Evolutionary conservation across 192 early-diverging fungal species (phyloP), one percentile per base, ranked within the genome.

Genomic region (Phlyctochytrium bullatum): DNA sequence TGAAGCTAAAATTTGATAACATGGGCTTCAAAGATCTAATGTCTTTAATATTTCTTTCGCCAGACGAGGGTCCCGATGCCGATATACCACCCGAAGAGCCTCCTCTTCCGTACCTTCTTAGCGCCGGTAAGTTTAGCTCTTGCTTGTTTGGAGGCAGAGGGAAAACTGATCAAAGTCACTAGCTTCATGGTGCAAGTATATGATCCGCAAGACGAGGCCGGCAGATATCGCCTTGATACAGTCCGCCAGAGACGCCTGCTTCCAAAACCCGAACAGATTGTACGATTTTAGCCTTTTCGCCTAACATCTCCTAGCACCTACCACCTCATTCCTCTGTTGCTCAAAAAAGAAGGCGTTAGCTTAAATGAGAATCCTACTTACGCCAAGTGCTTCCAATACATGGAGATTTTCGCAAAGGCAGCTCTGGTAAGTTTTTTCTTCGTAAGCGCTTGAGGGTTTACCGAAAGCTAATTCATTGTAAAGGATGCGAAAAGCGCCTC

Each of bases 31-130:
- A 31, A 34, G 28, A 61, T 17, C 30, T 73, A 34, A 14, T 35
- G 2, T 35, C 32, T 23, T 64, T 59, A 28, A 58, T 34, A 61
- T 52, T 33, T 16, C 72, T 6, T 20, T 29, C 10, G 62, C 20
- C 24, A 20, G 14, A 17, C 30, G 31, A 28, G 50, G 54, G 32
- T 36, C 59, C 36, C 52, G 62, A 32, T 71, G 36, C 53, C 31
- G 35, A 34, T 23, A 47, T 20, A 66, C 63, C 6, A 31, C 66
- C 23, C 63, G 73, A 59, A 53, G 28, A 52, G 35, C 23, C 58
- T n/a, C 56, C 27, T 30, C 36, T 36, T 16, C 36, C 24, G n/a
- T n/a, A n/a, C n/a, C n/a, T n/a, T n/a, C n/a, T 34, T 24, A 17
- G 31, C 34, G 31, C 33, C 65, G 47, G 34, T 20, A 58, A 57